phyloP scores from a whole-genome alignment of 352 stramenopile genomes.

The Globisporangium yorkense region DNA sequence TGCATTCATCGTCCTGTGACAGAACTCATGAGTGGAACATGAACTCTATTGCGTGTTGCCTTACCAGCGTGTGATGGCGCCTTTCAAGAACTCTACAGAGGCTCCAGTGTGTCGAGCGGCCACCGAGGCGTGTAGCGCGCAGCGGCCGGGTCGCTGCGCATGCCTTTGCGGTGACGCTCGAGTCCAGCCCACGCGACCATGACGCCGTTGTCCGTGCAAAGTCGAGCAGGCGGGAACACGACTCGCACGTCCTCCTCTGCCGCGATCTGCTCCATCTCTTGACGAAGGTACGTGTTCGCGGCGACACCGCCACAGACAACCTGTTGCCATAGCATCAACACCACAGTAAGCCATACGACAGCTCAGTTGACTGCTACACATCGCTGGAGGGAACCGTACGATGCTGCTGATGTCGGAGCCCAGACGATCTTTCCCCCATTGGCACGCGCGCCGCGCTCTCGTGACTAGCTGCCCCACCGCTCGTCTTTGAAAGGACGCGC shows the following conservation, averaged over 20 bases:
- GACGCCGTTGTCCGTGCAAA: slow-evolving; percentile 98
- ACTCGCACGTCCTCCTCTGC: slow-evolving; percentile 36
- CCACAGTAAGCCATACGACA: background rate
- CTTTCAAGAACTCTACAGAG: slow-evolving; percentile 19
- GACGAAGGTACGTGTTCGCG: slow-evolving; percentile 93
- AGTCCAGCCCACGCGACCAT: slow-evolving; percentile 95
- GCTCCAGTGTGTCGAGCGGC: slow-evolving; percentile 60
- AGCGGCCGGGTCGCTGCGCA: slow-evolving; percentile 42
- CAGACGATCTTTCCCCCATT: slow-evolving; percentile 60
- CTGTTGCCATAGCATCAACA: slow-evolving; percentile 7
- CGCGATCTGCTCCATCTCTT: slow-evolving; percentile 64
- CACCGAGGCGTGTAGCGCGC: slow-evolving; percentile 72
- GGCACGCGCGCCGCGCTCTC: slow-evolving; percentile 86
- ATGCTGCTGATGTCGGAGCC: slow-evolving; percentile 52
- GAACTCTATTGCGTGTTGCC: background rate
- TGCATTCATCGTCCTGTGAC: no score
- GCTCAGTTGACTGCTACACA: background rate
- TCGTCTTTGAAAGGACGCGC: slow-evolving; percentile 90
- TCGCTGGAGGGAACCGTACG: slow-evolving; percentile 31
- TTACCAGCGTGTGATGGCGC: background rate
- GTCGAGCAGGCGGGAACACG: slow-evolving; percentile 59
- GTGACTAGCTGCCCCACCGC: slow-evolving; percentile 54
- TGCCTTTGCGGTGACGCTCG: slow-evolving; percentile 47
- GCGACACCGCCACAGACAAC: slow-evolving; percentile 97
- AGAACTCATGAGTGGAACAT: no score